Base-by-base conservation (phyloP, 2,329 filamentous ascomycete genomes). In the Amylocarpus encephaloides region DNA sequence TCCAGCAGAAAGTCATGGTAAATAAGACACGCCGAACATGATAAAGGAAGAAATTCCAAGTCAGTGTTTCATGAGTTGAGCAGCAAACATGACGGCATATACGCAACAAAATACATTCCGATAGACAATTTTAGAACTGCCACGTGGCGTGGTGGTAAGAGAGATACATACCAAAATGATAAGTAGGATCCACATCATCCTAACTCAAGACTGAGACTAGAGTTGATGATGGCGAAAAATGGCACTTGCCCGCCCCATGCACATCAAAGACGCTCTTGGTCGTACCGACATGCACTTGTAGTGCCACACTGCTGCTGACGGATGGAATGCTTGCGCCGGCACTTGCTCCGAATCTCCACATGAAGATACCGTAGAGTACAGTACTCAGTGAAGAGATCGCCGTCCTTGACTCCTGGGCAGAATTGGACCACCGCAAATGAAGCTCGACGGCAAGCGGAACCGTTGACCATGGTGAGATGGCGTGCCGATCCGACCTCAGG, bases 61-160 rank as follows among this genome's bases (percentile, higher is more conserved):
- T 38, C 26, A 15, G 15, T 18, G 26, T 36, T 43, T 33, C 5
- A 35, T 19, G 30, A 16, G 34, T 9, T 33, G 39, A 46, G n/a
- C 10, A 34, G 35, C 19, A 32, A 50, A 42, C 16, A 50, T 41
- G 42, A 45, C 41, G 35, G 43, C 42, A 43, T 44, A 43, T 26
- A 46, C 40, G 41, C 44, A 52, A 43, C 34, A 45, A 45, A 29
- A 44, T 41, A 52, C 35, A 13, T 29, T 32, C 45, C n/a, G 26
- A 19, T n/a, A 26, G 22, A 36, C 22, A 43, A 30, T 36, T 40
- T 52, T 43, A 44, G 46, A 33, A 15, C 50, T 33, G 50, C 45
- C 50, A 52, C 50, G 50, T 52, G 50, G 50, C 50, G 43, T 44
- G 42, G 46, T 33, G 35, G n/a, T n/a, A n/a, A n/a, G n/a, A n/a